A percentile compares a stretch with the other conserved stretches of the same genome.
These are phyloP conservation scores for Athelia psychrophila DNA, from an alignment of 1,284 basidiomycete species.

Conservation along the genomic window DNA sequence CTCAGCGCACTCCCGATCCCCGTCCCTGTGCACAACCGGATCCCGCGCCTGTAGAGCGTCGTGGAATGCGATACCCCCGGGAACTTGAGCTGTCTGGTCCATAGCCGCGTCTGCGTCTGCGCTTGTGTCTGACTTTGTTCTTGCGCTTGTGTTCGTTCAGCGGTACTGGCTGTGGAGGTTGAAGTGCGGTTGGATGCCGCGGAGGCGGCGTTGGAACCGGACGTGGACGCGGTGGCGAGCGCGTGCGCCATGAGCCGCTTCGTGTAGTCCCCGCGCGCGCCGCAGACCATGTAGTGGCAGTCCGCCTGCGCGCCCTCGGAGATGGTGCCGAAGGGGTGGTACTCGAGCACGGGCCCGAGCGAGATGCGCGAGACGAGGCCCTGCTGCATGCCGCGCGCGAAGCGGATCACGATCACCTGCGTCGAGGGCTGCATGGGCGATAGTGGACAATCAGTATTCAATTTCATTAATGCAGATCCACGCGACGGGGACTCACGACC, in stretches of 20 bases:
- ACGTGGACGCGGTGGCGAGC: too few species aligned
- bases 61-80: too few species aligned
- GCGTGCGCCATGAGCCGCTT: constrained; percentile 56
- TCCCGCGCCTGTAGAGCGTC: too few species aligned
- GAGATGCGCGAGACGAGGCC: constrained; percentile 66
- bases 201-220: too few species aligned
- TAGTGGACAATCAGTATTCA: constrained; percentile 6
- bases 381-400: constrained; percentile 71
- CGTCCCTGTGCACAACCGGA: too few species aligned
- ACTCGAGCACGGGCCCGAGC: constrained; percentile 63
- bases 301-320: constrained; percentile 60
- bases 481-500: constrained; percentile 45
- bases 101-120: too few species aligned
- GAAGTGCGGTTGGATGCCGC: too few species aligned
- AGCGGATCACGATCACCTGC: constrained; percentile 63
- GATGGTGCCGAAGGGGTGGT: constrained; percentile 70
- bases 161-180: too few species aligned
- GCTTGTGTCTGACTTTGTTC: too few species aligned
- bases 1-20: too few species aligned
- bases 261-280: constrained; percentile 73
- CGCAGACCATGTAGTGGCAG: constrained; percentile 69
- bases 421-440: constrained; percentile 52
- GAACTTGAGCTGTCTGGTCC: too few species aligned
- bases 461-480: neutral
- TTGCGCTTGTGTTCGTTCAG: too few species aligned